Evolutionary conservation across 306 rosid genomes (phyloP).

Genomic region (Fragaria nilgerrensis): DNA sequence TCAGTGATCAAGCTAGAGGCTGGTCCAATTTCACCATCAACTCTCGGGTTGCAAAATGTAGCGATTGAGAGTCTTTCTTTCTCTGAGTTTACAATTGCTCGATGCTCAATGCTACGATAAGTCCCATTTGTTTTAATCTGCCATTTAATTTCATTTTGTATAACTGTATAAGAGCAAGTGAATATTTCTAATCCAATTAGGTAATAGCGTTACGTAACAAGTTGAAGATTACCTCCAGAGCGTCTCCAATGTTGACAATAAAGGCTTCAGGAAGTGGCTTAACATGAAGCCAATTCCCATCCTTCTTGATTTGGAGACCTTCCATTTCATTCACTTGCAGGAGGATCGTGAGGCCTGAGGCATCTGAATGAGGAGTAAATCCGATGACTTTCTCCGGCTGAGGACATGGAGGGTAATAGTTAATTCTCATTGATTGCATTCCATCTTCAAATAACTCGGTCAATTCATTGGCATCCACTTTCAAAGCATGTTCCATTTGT

Average conservation of each 20-base stretch:
- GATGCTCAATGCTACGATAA: constrained; percentile 33
- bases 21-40: constrained; percentile 20
- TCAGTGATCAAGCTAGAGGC: constrained; percentile 21
- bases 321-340: constrained; percentile 33
- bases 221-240: constrained; percentile 27
- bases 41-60: constrained; percentile 14
- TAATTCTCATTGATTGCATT: constrained; percentile 38
- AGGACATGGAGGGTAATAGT: constrained; percentile 54
- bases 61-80: constrained; percentile 34
- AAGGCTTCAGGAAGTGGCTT: constrained; percentile 28
- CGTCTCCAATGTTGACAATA: constrained; percentile 34
- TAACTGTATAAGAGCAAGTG: neutral
- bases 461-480: constrained; percentile 26
- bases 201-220: neutral
- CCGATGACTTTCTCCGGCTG: constrained; percentile 45
- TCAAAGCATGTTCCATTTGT: constrained; percentile 35
- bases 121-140: constrained; percentile 29
- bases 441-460: constrained; percentile 27
- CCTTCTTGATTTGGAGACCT: constrained; percentile 37
- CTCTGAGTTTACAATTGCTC: constrained; percentile 22
- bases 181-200: neutral
- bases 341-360: constrained; percentile 34
- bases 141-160: neutral
- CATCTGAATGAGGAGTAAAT: constrained; percentile 41
- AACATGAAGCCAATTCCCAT: constrained; percentile 36